phyloP scores from a whole-genome alignment of 106 monocot species.

The Dendrobium nobile region DNA sequence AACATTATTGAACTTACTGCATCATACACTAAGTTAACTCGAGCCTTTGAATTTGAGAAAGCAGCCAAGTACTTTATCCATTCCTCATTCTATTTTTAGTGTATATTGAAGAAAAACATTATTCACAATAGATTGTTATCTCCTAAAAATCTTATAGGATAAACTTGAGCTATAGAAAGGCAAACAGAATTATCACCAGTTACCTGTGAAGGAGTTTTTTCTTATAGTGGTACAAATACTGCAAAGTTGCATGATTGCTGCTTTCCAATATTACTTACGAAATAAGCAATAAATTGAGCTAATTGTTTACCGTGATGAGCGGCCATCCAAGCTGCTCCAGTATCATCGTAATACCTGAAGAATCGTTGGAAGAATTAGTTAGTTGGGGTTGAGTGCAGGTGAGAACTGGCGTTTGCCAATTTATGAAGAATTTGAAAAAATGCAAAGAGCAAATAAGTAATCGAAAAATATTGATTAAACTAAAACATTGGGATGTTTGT shows the following conservation, averaged over 20 bases:
- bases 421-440: too few relatives aligned
- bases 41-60: constrained; percentile 73
- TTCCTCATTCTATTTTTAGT: constrained; percentile 20
- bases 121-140: neutral
- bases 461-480: too few relatives aligned
- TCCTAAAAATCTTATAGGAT: neutral
- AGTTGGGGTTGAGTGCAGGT: too few relatives aligned
- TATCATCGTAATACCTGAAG: too few relatives aligned
- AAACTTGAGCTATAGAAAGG: neutral
- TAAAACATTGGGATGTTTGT: too few relatives aligned
- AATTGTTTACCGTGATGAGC: too few relatives aligned
- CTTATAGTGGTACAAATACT: constrained; percentile 60
- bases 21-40: constrained; percentile 79
- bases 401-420: too few relatives aligned
- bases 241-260: constrained; percentile 65
- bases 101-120: too few relatives aligned
- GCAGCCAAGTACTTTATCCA: constrained; percentile 99
- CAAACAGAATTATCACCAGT: neutral
- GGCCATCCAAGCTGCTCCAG: too few relatives aligned
- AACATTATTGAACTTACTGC: constrained; percentile 43
- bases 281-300: constrained; percentile 55
- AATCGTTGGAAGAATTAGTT: too few relatives aligned
- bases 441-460: too few relatives aligned
- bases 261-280: constrained; percentile 47
- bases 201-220: constrained; percentile 65